A percentile compares a stretch with the other conserved stretches of the same genome.
Evolutionary conservation across 1,284 basidiomycete species (phyloP).

Genomic region (Cryptococcus amylolentus): DNA sequence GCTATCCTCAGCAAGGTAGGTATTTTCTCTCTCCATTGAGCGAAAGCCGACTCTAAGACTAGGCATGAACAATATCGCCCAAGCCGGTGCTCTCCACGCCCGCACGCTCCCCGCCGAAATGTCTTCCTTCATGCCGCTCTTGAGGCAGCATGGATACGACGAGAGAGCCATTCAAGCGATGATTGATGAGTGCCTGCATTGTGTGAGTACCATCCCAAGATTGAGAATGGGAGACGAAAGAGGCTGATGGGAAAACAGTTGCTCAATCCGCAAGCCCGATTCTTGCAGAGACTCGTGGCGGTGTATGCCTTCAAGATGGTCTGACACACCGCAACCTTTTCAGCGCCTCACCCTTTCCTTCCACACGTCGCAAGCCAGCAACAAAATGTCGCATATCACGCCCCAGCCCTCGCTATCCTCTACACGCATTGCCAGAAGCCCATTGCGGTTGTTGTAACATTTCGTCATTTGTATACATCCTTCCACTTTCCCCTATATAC

Average conservation of each 20-base stretch:
- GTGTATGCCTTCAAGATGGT: conserved; percentile 38
- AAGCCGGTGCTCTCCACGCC: conserved; percentile 21
- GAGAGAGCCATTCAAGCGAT: conserved; percentile 24
- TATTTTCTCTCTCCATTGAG: too few species aligned
- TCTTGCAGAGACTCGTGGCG: conserved; percentile 38
- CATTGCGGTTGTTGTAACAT: background rate
- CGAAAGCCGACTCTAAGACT: too few species aligned
- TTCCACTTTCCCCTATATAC: background rate
- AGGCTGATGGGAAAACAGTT: conserved; percentile 20
- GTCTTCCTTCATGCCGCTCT: conserved; percentile 14
- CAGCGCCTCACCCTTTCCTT: background rate
- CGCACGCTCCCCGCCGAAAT: conserved; percentile 26
- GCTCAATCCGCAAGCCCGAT: conserved; percentile 20
- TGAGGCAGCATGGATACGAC: conserved; percentile 31
- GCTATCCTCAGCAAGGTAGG: too few species aligned
- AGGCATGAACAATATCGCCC: background rate
- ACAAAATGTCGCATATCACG: too few species aligned
- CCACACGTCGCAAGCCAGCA: too few species aligned
- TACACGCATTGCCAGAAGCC: too few species aligned
- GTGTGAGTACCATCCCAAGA: conserved; percentile 25
- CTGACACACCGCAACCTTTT: background rate
- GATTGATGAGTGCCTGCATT: conserved; percentile 18
- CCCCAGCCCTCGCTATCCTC: too few species aligned
- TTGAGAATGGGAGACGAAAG: background rate
- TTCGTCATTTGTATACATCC: background rate